These are phyloP conservation scores for Diaporthe sp. DNA, from an alignment of 2,329 filamentous ascomycete species.

Conservation along the genomic window DNA sequence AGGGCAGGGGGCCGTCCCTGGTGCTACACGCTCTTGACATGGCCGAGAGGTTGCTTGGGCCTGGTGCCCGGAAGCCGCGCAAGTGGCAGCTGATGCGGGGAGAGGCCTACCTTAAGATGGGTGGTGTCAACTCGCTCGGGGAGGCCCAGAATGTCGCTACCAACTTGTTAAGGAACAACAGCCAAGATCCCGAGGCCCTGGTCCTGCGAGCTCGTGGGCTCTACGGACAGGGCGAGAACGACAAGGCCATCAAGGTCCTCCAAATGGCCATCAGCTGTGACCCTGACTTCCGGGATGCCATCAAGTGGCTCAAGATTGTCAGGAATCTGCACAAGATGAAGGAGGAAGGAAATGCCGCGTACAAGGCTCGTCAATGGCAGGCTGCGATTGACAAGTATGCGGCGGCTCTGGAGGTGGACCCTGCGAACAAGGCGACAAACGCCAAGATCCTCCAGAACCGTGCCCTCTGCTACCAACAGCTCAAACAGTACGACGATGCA, in stretches of 20 bases:
- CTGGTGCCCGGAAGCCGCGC: slow-evolving; percentile 82
- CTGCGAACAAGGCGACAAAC: slow-evolving; percentile 90
- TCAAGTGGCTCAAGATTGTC: slow-evolving; percentile 89
- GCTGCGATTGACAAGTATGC: slow-evolving; percentile 88
- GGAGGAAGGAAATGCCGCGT: slow-evolving; percentile 90
- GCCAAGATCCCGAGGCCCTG: slow-evolving; percentile 91
- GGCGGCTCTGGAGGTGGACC: slow-evolving; percentile 86
- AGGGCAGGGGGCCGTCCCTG: slow-evolving; percentile 88
- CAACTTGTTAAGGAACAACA: slow-evolving; percentile 86
- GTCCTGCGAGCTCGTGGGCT: slow-evolving; percentile 89
- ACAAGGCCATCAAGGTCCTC: slow-evolving; percentile 94
- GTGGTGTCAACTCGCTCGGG: slow-evolving; percentile 86
- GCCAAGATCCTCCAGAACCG: slow-evolving; percentile 95
- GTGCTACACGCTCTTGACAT: slow-evolving; percentile 91
- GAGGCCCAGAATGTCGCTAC: slow-evolving; percentile 96
- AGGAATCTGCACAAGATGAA: slow-evolving; percentile 95
- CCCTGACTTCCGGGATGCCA: slow-evolving; percentile 88
- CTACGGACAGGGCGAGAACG: slow-evolving; percentile 93
- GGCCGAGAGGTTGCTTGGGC: slow-evolving; percentile 84
- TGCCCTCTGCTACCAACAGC: slow-evolving; percentile 83
- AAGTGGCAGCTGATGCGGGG: slow-evolving; percentile 96
- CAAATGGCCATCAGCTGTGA: slow-evolving; percentile 90
- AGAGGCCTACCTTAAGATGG: slow-evolving; percentile 94
- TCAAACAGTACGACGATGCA: slow-evolving; percentile 86
- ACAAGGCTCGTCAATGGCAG: slow-evolving; percentile 86